A percentile compares a stretch with the other conserved stretches of the same genome.
Conservation (phyloP, 371 early-diverging fungal species). For the Lichtheimia ornata region DNA sequence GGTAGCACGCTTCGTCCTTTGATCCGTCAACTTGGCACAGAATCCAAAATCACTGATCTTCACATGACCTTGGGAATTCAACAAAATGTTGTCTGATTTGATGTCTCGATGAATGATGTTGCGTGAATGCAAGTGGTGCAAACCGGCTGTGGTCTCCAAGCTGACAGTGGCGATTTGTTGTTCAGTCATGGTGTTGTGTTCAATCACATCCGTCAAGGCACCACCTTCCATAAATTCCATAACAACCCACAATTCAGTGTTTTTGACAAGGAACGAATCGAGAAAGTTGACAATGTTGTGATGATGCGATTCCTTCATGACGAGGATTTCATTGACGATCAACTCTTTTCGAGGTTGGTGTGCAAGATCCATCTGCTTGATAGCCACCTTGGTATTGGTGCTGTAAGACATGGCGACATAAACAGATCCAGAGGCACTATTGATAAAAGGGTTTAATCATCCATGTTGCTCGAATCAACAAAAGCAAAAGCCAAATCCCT, state of each 20-base stretch:
- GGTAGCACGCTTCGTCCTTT: slow-evolving; percentile 88
- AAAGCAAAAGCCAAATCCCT: slow-evolving; percentile 4
- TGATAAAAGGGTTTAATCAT: too few relatives aligned
- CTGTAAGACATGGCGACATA: slow-evolving; percentile 78
- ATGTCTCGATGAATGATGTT: slow-evolving; percentile 97
- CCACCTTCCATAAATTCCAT: slow-evolving; percentile 99
- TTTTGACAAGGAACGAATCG: slow-evolving; percentile 85
- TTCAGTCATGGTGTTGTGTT: slow-evolving; percentile 87
- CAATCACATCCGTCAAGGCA: slow-evolving; percentile 94
- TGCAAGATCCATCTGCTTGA: slow-evolving; percentile 96
- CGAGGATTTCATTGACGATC: slow-evolving; percentile 94
- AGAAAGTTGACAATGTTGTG: slow-evolving; percentile 95
- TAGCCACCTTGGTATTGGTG: slow-evolving; percentile 82
- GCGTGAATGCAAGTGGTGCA: slow-evolving; percentile 88
- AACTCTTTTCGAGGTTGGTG: slow-evolving; percentile 94
- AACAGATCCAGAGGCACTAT: slow-evolving; percentile 93
- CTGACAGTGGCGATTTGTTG: slow-evolving; percentile 90
- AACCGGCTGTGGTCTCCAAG: slow-evolving; percentile 84
- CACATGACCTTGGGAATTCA: slow-evolving; percentile 85
- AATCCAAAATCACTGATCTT: slow-evolving; percentile 94
- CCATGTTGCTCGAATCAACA: too few relatives aligned
- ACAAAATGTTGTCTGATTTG: slow-evolving; percentile 93
- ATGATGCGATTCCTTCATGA: slow-evolving; percentile 95
- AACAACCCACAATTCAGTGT: slow-evolving; percentile 93
- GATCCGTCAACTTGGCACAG: slow-evolving; percentile 89